phyloP scores from a whole-genome alignment of 23 red algal species.

The Gracilariopsis chorda region DNA sequence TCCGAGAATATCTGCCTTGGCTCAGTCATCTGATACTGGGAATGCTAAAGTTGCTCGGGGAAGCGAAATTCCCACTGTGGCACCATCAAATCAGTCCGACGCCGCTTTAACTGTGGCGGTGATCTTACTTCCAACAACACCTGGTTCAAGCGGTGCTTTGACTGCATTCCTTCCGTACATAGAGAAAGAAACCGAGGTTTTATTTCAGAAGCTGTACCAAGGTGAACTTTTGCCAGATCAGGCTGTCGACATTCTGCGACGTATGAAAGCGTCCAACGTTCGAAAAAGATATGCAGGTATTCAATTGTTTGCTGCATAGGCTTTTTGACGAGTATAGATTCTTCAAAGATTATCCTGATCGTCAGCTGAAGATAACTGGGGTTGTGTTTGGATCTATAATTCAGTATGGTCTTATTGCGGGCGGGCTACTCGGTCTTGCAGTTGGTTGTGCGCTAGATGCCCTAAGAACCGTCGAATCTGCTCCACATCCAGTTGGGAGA shows the following conservation, averaged over 20 bases:
- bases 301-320: constrained; percentile 91
- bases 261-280: constrained; percentile 38
- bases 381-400: constrained; percentile 89
- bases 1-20: neutral
- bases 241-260: constrained; percentile 58
- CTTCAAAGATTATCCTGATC: constrained; percentile 87
- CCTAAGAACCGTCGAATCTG: constrained; percentile 46
- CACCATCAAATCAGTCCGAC: neutral
- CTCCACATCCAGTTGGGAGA: constrained; percentile 54
- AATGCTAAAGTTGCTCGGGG: constrained; percentile 23
- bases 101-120: constrained; percentile 41
- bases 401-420: constrained; percentile 59
- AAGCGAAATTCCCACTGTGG: neutral
- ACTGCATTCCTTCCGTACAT: constrained; percentile 65
- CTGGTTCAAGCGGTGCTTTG: neutral
- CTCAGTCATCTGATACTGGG: constrained; percentile 7
- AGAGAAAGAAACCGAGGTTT: constrained; percentile 82
- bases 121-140: constrained; percentile 21
- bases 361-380: constrained; percentile 85
- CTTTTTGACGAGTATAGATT: constrained; percentile 98
- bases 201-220: constrained; percentile 75
- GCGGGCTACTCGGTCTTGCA: constrained; percentile 60
- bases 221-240: constrained; percentile 49
- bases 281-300: constrained; percentile 68
- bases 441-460: constrained; percentile 79